Percentiles rank a stretch among this genome's conserved stretches.
These are phyloP conservation scores for Eragrostis curvula DNA, from an alignment of 176 grass and related monocot species.

Conservation along the genomic window DNA sequence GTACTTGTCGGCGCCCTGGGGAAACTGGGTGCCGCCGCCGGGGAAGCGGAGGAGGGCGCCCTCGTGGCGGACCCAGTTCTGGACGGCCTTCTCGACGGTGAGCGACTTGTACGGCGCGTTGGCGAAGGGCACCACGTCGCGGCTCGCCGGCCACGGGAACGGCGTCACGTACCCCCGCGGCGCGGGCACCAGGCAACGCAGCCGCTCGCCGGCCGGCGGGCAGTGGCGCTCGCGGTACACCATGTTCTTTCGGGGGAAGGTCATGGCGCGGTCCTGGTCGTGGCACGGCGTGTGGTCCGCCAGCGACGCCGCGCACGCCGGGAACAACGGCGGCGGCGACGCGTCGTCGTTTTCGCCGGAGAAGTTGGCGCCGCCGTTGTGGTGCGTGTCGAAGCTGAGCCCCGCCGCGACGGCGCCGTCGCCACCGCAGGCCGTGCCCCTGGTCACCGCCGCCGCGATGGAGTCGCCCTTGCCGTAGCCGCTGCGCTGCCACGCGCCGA, in stretches of 20 bases:
- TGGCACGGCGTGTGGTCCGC: constrained; percentile 95
- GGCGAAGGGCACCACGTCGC: constrained; percentile 81
- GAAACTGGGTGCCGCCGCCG: constrained; percentile 93
- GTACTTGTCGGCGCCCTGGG: constrained; percentile 77
- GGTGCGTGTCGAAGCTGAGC: constrained; percentile 75
- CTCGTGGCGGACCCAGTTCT: constrained; percentile 93
- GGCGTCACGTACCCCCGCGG: constrained; percentile 79
- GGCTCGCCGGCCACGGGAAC: constrained; percentile 89
- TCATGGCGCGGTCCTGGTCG: constrained; percentile 87
- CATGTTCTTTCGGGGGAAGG: constrained; percentile 79
- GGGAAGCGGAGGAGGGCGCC: constrained; percentile 78
- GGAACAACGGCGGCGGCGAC: constrained; percentile 31
- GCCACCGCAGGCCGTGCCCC: constrained; percentile 50
- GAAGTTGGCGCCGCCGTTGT: constrained; percentile 22
- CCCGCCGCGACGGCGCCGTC: neutral
- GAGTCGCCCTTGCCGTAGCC: constrained; percentile 77
- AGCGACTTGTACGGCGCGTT: constrained; percentile 96
- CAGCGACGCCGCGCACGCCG: constrained; percentile 59
- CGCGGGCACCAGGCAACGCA: constrained; percentile 75
- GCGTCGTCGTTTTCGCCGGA: neutral
- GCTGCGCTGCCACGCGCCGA: constrained; percentile 80
- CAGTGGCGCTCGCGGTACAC: constrained; percentile 93
- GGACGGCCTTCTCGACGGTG: constrained; percentile 94
- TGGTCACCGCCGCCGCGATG: constrained; percentile 62
- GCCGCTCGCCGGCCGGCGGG: constrained; percentile 65